phyloP scores from a whole-genome alignment of 371 early-diverging fungal species.

The Apophysomyces variabilis region DNA sequence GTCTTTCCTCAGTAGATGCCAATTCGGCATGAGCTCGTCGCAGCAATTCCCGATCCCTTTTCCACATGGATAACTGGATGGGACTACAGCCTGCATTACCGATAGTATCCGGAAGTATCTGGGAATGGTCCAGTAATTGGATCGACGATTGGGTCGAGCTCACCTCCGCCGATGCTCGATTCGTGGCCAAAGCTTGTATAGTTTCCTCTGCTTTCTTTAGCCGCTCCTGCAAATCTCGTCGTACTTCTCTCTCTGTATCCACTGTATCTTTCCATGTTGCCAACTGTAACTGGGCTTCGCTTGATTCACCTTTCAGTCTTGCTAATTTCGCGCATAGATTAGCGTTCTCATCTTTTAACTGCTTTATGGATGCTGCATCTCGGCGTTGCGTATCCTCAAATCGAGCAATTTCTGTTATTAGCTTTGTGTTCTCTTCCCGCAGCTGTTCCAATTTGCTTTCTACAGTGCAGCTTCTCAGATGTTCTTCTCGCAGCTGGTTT shows the following conservation, averaged over 20 bases:
- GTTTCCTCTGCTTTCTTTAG: neutral
- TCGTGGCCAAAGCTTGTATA: neutral
- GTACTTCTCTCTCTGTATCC: neutral
- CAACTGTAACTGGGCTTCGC: neutral
- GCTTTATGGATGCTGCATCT: neutral
- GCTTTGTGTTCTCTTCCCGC: neutral
- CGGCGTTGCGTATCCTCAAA: neutral
- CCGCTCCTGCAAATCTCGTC: neutral
- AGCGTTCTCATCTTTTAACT: neutral
- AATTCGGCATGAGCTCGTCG: neutral
- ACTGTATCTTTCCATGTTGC: slow-evolving; percentile 2
- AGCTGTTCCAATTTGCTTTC: neutral
- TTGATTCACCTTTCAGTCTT: neutral
- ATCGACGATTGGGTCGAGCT: neutral
- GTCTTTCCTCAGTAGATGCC: neutral
- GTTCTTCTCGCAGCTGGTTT: neutral
- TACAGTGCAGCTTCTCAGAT: neutral
- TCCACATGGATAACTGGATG: slow-evolving; percentile 2
- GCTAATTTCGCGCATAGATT: neutral
- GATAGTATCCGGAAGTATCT: no score
- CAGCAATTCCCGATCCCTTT: neutral
- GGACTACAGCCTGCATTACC: neutral
- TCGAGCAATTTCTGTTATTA: neutral
- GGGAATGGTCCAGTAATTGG: neutral
- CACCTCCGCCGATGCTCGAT: neutral